Conservation (phyloP, 169 alveolate genomes). For the Cryptosporidium bovis region DNA sequence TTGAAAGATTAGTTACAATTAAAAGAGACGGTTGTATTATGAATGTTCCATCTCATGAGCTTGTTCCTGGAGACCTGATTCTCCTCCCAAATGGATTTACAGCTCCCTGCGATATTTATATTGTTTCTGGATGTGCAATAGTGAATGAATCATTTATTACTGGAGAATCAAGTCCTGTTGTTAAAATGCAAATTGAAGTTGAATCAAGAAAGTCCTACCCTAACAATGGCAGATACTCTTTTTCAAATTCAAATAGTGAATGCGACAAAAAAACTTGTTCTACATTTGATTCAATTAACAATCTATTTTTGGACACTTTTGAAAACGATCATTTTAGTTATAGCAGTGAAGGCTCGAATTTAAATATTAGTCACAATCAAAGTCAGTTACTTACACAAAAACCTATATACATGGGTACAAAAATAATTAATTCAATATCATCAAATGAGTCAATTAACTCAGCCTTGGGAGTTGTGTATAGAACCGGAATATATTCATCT, state of each 20-base stretch:
- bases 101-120: slow-evolving; percentile 64
- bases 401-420: slow-evolving; percentile 55
- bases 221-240: background rate
- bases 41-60: slow-evolving; percentile 44
- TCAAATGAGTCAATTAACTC: background rate
- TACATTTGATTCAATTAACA: background rate
- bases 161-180: slow-evolving; percentile 58
- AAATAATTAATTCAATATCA: slow-evolving; percentile 28
- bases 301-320: too few relatives aligned
- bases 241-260: background rate
- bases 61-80: slow-evolving; percentile 65
- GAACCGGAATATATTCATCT: slow-evolving; percentile 72
- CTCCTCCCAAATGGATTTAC: slow-evolving; percentile 25
- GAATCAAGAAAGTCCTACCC: background rate
- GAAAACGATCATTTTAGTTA: too few relatives aligned
- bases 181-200: slow-evolving; percentile 19
- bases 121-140: slow-evolving; percentile 42
- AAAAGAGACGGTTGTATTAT: slow-evolving; percentile 27
- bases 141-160: slow-evolving; percentile 63
- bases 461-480: slow-evolving; percentile 57
- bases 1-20: slow-evolving; percentile 35
- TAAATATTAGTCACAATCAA: background rate
- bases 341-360: too few relatives aligned
- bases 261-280: slow-evolving; percentile 5
- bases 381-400: background rate